phyloP scores from a whole-genome alignment of 2,329 filamentous ascomycete genomes.

The Microsporum canis region DNA sequence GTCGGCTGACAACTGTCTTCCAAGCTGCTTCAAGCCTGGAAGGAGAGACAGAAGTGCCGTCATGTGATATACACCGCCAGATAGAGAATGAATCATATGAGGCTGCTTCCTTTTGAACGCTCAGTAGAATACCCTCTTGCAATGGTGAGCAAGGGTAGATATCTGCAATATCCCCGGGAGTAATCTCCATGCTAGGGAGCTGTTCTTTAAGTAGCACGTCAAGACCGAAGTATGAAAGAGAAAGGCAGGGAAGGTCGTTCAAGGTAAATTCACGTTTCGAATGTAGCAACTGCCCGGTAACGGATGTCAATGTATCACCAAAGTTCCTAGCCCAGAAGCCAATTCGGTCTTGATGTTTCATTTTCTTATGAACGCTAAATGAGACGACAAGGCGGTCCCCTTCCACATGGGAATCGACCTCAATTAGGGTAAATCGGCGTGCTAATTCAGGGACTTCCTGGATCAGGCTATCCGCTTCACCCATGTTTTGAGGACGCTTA shows the following conservation, averaged over 20 bases:
- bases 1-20: slow-evolving; percentile 11
- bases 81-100: slow-evolving; percentile 8
- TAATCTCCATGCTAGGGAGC: slow-evolving; percentile 28
- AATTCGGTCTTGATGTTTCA: slow-evolving; percentile 38
- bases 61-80: background rate
- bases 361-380: slow-evolving; percentile 41
- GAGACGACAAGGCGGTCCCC: slow-evolving; percentile 37
- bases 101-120: slow-evolving; percentile 20
- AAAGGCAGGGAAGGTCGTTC: slow-evolving; percentile 36
- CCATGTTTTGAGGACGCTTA: slow-evolving; percentile 31
- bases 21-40: slow-evolving; percentile 5
- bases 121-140: slow-evolving; percentile 15
- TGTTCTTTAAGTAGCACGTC: slow-evolving; percentile 25
- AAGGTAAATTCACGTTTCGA: slow-evolving; percentile 26
- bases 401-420: slow-evolving; percentile 41
- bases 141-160: slow-evolving; percentile 25
- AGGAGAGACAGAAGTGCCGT: background rate
- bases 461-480: slow-evolving; percentile 36
- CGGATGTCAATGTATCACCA: slow-evolving; percentile 22
- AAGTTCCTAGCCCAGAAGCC: slow-evolving; percentile 34
- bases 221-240: slow-evolving; percentile 32
- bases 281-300: slow-evolving; percentile 17
- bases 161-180: slow-evolving; percentile 19
- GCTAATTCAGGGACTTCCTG: slow-evolving; percentile 26
- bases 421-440: slow-evolving; percentile 40